Evolutionary conservation across 495 filamentous ascomycete species (phyloP), one percentile per base, ranked within the genome.

Genomic region (Ascobolus immersus): DNA sequence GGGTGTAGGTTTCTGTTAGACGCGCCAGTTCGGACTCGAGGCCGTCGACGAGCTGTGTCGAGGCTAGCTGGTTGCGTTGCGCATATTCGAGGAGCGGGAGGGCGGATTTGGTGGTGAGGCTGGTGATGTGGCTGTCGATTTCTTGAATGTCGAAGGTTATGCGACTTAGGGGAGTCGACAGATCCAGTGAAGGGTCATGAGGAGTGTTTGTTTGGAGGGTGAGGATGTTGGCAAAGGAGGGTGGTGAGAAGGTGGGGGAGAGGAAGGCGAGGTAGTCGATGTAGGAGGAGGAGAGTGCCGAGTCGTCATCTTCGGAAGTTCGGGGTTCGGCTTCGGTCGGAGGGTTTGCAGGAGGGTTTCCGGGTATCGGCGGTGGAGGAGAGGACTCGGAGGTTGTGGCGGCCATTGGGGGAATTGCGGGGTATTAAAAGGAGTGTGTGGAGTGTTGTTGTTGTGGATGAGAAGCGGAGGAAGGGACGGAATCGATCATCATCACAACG

Each of bases 71-170:
- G 55, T 49, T n/a, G n/a, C n/a, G n/a, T n/a, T 86, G 79, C 17
- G 60, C 67, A 38, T 57, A 62, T 30, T n/a, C 15, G 4, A 31
- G 11, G n/a, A 31, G 28, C 37, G 8, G 19, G 14, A 71, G 56
- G 10, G 89, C 77, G 30, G 75, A 74, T 43, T 71, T 69, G 30
- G 77, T 86, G 28, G 82, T 90, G 17, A 99, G 64, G 12, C 63
- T 61, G 53, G 94, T 73, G 40, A 94, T 92, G 48, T 92, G 79
- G 1, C 80, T 90, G 54, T 94, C 82, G 39, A 99, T 72, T 52
- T 94, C 86, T 51, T 99, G 86, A 11, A 89, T 67, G 54, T 99
- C 86, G 53, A 99, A 99, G 12, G 94, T 65, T 4, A 72, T 69
- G 32, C 65, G 56, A 7, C 70, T 73, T 25, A 74, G 59, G 18